Percentiles rank a stretch among this genome's conserved stretches.
Conservation (phyloP, 2,329 filamentous ascomycete genomes). For the Fusarium lateritium region DNA sequence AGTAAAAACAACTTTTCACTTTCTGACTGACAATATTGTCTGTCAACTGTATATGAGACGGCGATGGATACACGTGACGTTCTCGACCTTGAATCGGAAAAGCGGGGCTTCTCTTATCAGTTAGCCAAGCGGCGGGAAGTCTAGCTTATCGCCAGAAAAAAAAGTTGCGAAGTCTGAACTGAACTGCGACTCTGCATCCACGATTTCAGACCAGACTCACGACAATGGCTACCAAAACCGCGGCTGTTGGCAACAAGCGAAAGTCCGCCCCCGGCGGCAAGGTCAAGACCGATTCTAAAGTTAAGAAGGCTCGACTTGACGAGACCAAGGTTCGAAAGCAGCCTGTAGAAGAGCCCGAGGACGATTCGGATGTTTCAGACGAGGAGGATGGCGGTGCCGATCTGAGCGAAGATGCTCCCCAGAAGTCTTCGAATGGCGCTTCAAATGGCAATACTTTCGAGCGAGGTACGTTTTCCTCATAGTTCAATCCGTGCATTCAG, state of each 20-base stretch:
- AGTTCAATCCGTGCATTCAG: not conserved
- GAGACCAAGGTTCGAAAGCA: conserved; percentile 53
- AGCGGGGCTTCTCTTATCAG: conserved; percentile 35
- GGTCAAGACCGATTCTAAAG: conserved; percentile 58
- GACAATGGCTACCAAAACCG: conserved; percentile 65
- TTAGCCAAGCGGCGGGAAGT: conserved; percentile 23
- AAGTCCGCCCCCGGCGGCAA: conserved; percentile 66
- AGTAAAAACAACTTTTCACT: too few species aligned
- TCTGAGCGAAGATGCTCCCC: conserved; percentile 59
- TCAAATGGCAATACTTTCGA: conserved; percentile 59
- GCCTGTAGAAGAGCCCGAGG: conserved; percentile 59
- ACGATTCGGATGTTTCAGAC: conserved; percentile 64
- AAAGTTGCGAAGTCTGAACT: conserved; percentile 39
- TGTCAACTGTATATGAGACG: too few species aligned
- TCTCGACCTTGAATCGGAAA: not conserved
- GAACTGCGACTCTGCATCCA: conserved; percentile 44
- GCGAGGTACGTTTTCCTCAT: conserved; percentile 54
- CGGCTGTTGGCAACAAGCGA: conserved; percentile 67
- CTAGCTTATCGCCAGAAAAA: conserved; percentile 47
- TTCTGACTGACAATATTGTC: too few species aligned
- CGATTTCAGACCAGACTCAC: conserved; percentile 27
- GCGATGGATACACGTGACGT: conserved; percentile 23
- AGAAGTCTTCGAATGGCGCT: conserved; percentile 54
- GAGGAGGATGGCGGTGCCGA: conserved; percentile 69
- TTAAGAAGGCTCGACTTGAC: conserved; percentile 68